Evolutionary conservation across 345 rosid species (phyloP), one percentile per base, ranked within the genome.

Genomic region (Eucalyptus melliodora): DNA sequence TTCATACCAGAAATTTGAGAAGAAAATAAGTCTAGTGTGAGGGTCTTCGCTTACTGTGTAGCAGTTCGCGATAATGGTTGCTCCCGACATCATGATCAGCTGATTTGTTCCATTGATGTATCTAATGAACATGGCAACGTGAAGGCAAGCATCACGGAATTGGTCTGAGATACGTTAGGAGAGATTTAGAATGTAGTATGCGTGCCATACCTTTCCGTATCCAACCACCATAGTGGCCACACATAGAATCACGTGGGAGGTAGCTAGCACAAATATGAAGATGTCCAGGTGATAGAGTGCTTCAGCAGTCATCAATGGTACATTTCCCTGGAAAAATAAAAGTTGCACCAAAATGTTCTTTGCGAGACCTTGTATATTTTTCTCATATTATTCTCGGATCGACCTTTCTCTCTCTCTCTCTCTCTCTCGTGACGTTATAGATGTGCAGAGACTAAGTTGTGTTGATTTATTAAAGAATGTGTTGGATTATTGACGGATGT

Each of bases 271-370:
- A 49, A 97, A 96, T 91, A 97, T 96, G 89, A 97, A 95, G 89
- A 95, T 95, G 85, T 97, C 96, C 89, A 97, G 97, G 92, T 97
- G 95, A 86, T 97, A 97, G 82, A 97, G 87, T 11, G 99, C 98
- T 45, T 94, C 93, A n/a, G 90, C 19, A 6, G 97, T 95, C 91
- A 97, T 90, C 62, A 97, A 56, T 47, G 97, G 92, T 7, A 90
- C 95, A 88, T 94, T 93, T 67, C 95, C 98, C 98, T 96, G 94
- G 37, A 89, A 91, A 87, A 19, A 3, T 31, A 13, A 42, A 69
- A 34, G 42, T 69, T 34, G 44, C 81, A 17, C 81, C 12, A 69
- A 16, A 69, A 69, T 69, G 12, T 69, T 69, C 24, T 31, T 5
- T 69, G 24, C 16, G 24, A 69, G 81, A 69, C 23, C 3, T 69